A percentile compares a stretch with the other conserved stretches of the same genome.
phyloP scores from a whole-genome alignment of 768 basidiomycete genomes.

The Trametes villosa region DNA sequence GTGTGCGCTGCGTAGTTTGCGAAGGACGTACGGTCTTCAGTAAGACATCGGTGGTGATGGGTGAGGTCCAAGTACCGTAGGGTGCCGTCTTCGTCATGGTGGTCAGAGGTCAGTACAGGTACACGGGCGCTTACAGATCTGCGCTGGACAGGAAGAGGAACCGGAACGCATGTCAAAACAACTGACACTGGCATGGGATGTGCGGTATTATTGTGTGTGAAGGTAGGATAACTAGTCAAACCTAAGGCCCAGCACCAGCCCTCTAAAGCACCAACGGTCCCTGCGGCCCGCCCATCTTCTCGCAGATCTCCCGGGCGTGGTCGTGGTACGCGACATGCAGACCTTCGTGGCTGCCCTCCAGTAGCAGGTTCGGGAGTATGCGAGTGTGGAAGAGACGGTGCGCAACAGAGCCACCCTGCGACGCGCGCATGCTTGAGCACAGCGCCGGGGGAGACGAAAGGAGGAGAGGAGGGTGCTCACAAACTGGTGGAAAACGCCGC shows the following conservation, averaged over 20 bases:
- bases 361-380: conserved; percentile 42
- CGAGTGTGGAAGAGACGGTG: conserved; percentile 49
- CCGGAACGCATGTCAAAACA: neutral
- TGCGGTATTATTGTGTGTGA: conserved; percentile 22
- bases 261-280: conserved; percentile 37
- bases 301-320: conserved; percentile 47
- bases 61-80: conserved; percentile 66
- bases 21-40: conserved; percentile 43
- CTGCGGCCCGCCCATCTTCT: conserved; percentile 54
- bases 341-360: conserved; percentile 33
- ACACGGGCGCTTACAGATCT: neutral
- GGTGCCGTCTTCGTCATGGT: conserved; percentile 43
- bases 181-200: conserved; percentile 1
- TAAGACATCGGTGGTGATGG: conserved; percentile 56
- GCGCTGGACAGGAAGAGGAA: neutral
- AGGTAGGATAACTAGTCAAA: conserved; percentile 20
- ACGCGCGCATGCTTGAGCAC: conserved; percentile 1
- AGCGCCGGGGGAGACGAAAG: neutral
- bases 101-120: neutral
- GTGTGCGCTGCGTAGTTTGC: neutral
- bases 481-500: conserved; percentile 80
- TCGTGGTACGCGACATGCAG: conserved; percentile 50
- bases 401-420: conserved; percentile 44
- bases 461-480: conserved; percentile 48
- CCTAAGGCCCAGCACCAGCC: conserved; percentile 2